A percentile compares a stretch with the other conserved stretches of the same genome.
Conservation (phyloP, 2,329 filamentous ascomycete genomes). For the Ustulina deusta region DNA sequence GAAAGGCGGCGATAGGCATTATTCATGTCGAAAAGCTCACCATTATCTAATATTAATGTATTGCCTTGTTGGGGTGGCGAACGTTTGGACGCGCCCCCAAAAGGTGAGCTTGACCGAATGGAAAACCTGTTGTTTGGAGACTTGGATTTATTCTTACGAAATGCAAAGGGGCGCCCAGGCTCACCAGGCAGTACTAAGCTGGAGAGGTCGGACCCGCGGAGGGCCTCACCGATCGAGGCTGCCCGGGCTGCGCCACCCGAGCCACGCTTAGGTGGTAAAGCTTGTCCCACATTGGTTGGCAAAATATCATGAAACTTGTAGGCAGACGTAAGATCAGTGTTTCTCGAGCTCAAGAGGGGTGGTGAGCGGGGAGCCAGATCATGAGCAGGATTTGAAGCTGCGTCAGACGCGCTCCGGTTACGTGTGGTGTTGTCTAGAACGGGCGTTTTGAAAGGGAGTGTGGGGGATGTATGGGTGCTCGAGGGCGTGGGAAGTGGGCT, state of each 20-base stretch:
- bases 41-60: constrained; percentile 68
- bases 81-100: constrained; percentile 54
- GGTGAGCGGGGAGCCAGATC: constrained; percentile 60
- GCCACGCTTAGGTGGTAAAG: constrained; percentile 57
- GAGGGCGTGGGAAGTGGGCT: constrained; percentile 53
- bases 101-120: constrained; percentile 62
- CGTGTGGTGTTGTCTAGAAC: constrained; percentile 51
- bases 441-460: constrained; percentile 54
- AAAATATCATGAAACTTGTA: constrained; percentile 73
- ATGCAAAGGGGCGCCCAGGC: constrained; percentile 57
- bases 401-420: constrained; percentile 69
- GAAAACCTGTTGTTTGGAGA: constrained; percentile 66
- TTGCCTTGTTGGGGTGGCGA: constrained; percentile 49
- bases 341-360: constrained; percentile 39
- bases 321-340: constrained; percentile 60
- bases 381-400: constrained; percentile 57
- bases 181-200: constrained; percentile 63
- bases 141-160: constrained; percentile 61
- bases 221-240: constrained; percentile 64
- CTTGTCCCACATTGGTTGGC: constrained; percentile 63
- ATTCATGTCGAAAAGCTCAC: constrained; percentile 73
- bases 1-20: constrained; percentile 78
- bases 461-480: constrained; percentile 63
- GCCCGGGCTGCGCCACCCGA: constrained; percentile 48
- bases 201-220: constrained; percentile 64